Evolutionary conservation across 257 asterid species (phyloP), one percentile per base, ranked within the genome.

Genomic region (Gentiana macrophylla): DNA sequence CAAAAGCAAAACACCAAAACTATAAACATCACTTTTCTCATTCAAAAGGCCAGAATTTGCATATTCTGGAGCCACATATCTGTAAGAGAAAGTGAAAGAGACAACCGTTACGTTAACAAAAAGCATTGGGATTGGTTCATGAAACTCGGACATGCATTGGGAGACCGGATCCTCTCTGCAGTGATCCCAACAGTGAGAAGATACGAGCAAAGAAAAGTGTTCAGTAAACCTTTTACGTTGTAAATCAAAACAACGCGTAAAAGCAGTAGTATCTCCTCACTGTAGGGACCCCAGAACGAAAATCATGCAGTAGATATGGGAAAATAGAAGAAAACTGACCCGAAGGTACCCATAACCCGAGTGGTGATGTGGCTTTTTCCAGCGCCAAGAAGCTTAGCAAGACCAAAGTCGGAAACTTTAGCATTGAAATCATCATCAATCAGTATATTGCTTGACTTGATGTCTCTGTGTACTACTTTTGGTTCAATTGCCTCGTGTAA

Each of bases 41-140:
- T 91, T 91, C 62, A 91, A 67, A 69, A 91, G 95, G 43, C 97
- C 98, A 3, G 89, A 79, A 70, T 88, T 91, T 50, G 95, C 98
- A 74, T 91, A 91, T 70, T 91, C 95, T 35, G 98, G 98, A 70
- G 98, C 98, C 72, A 91, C 98, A 61, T 91, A 91, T 53, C 98
- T 91, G 87, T 5, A 50, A 12, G 55, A 55, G 43, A 57, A 41
- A 63, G 24, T 24, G 24, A 24, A 24, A 24, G 24, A 24, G 24
- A 24, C 24, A 24, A 24, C 24, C 24, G 24, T 24, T 24, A 24
- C 24, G 24, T 24, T 24, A 24, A 24, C 24, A 24, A 24, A 24
- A 24, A 24, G 24, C 24, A 24, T 24, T 24, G 24, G 1, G 24
- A 24, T 24, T 24, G 24, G 24, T 24, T 24, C 24, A 24, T 24